Evolutionary conservation across 2,329 filamentous ascomycete genomes (phyloP).

Genomic region (Botrytis fragariae): DNA sequence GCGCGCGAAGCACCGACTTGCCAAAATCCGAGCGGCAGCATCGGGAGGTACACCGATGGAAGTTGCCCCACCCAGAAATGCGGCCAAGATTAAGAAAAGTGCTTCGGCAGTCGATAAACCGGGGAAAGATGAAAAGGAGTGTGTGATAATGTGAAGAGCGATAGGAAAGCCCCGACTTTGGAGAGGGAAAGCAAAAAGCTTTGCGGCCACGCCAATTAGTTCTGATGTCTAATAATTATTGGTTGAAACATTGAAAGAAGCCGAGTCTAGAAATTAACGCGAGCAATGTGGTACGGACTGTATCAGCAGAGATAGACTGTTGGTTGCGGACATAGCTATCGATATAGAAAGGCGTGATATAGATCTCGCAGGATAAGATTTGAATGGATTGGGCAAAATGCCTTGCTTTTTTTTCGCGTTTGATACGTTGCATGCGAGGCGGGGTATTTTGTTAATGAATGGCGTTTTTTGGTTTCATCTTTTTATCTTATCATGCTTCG

Average conservation of each 20-base stretch:
- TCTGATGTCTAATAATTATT: background rate
- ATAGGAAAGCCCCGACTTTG: background rate
- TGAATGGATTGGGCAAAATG: background rate
- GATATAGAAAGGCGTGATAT: background rate
- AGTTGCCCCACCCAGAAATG: slow-evolving; percentile 33
- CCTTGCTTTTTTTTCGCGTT: background rate
- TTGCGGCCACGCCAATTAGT: background rate
- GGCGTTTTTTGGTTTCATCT: background rate
- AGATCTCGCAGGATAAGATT: slow-evolving; percentile 7
- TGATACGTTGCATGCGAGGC: slow-evolving; percentile 10
- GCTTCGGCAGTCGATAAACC: slow-evolving; percentile 29
- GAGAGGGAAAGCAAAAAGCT: background rate
- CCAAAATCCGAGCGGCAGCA: slow-evolving; percentile 82
- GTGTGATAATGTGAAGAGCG: slow-evolving; percentile 31
- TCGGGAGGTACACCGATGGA: slow-evolving; percentile 42
- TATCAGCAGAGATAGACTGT: background rate
- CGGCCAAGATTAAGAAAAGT: slow-evolving; percentile 34
- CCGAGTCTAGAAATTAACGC: background rate
- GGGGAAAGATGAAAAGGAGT: slow-evolving; percentile 32
- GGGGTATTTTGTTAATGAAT: background rate
- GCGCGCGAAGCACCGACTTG: slow-evolving; percentile 79
- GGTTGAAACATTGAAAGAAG: background rate
- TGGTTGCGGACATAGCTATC: background rate
- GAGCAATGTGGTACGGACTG: background rate
- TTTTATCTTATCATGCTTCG: background rate